Evolutionary conservation across 2,329 filamentous ascomycete genomes (phyloP).

Genomic region (Zasmidium citrigriseum): DNA sequence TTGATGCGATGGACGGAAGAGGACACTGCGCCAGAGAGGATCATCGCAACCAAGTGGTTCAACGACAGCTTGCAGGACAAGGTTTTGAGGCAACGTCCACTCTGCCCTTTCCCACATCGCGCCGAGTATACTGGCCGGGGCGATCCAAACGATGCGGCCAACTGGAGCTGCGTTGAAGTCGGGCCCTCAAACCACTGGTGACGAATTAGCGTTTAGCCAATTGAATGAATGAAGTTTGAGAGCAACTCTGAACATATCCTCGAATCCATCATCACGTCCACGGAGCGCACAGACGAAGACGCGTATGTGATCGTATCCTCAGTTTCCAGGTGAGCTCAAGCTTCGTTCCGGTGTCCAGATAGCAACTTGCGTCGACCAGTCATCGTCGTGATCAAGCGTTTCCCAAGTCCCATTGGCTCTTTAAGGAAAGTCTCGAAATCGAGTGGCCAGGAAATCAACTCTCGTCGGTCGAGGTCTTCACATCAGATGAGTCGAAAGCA

Average conservation of each 20-base stretch:
- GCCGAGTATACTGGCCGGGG: conserved; percentile 31
- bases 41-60: conserved; percentile 39
- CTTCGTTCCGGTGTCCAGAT: not conserved
- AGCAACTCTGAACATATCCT: not conserved
- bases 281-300: not conserved
- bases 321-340: not conserved
- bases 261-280: not conserved
- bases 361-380: not conserved
- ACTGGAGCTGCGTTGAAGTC: conserved; percentile 30
- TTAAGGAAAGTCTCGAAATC: not conserved
- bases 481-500: too few species aligned
- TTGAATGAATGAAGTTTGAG: not conserved
- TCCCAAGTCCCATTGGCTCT: not conserved
- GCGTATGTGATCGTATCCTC: not conserved
- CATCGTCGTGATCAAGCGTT: not conserved
- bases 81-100: conserved; percentile 38
- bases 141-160: conserved; percentile 30
- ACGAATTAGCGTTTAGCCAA: not conserved
- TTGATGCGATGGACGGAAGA: conserved; percentile 43
- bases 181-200: not conserved
- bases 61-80: conserved; percentile 33
- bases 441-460: not conserved
- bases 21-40: conserved; percentile 37
- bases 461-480: too few species aligned
- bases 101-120: conserved; percentile 38